Evolutionary conservation across 768 basidiomycete genomes (phyloP), one percentile per base, ranked within the genome.

Genomic region (Mycena amicta): DNA sequence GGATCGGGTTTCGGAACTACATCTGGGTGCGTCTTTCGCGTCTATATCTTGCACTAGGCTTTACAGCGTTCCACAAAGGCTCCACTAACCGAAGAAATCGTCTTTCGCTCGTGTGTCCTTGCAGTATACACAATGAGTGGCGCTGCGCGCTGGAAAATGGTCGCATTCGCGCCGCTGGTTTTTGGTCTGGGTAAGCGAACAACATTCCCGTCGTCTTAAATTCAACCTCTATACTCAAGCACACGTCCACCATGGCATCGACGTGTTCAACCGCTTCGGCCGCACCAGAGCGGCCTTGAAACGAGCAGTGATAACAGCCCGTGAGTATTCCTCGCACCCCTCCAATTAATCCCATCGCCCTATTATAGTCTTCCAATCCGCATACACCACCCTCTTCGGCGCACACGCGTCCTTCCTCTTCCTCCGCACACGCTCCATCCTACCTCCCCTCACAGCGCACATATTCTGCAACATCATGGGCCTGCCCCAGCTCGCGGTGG

Each of bases 401-500:
- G 91, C 88, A 71, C 90, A 90, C 72, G 88, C 86, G 23, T 83
- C 92, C 3, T 97, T 85, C 72, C 81, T 97, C 41, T 93, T 95
- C 74, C 78, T 96, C 6, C 85, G 90, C 50, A 94, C 95, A 3
- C 86, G 89, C 16, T 95, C 93, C 4, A 74, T 98, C 57, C 71
- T 89, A 28, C 89, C 94, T 1, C 79, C 95, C 2, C 80, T 95
- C 54, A 72, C 82, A 8, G 86, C 93, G 0, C 97, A 99, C 68
- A 74, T 90, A 1, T 96, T 94, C 69, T 98, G 97, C 78, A 99
- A 99, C 68, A 71, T 90, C 50, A 95, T 98, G 92, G 95, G 95
- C 1, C 66, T 98, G 27, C 97, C 96, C 2, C 80, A 86, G 52
- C 80, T 89, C 25, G 67, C 62, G 0, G 72, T 75, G 28, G 92